Evolutionary conservation across 2,329 filamentous ascomycete genomes (phyloP).

Genomic region (Xylaria sp.): DNA sequence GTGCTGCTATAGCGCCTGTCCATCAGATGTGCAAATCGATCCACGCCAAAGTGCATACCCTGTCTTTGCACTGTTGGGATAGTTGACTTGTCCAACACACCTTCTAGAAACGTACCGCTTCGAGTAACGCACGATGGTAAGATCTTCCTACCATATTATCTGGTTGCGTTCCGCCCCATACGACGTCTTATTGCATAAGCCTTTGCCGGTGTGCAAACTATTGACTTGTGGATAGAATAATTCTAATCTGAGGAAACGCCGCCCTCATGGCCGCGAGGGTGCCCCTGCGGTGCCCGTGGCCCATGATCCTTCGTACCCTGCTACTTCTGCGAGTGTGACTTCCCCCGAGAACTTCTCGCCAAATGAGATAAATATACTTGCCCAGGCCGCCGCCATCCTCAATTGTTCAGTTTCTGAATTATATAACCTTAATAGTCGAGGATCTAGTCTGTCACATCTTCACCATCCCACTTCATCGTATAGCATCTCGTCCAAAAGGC

Average conservation of each 20-base stretch:
- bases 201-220: constrained; percentile 45
- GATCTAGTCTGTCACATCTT: constrained; percentile 46
- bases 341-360: constrained; percentile 41
- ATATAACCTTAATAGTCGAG: constrained; percentile 48
- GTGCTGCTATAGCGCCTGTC: constrained; percentile 39
- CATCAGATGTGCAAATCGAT: constrained; percentile 44
- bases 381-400: constrained; percentile 50
- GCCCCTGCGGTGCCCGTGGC: constrained; percentile 51
- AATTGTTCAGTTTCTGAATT: constrained; percentile 47
- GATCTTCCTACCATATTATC: constrained; percentile 48
- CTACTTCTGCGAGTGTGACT: constrained; percentile 43
- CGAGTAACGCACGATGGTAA: constrained; percentile 50
- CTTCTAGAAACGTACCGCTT: constrained; percentile 44
- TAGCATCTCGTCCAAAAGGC: constrained; percentile 36
- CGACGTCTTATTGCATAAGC: constrained; percentile 50
- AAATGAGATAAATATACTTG: constrained; percentile 50
- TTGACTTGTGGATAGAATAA: constrained; percentile 52
- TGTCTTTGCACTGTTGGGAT: constrained; percentile 44
- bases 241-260: constrained; percentile 57
- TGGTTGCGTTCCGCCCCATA: constrained; percentile 40
- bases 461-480: constrained; percentile 38
- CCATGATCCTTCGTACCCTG: constrained; percentile 48
- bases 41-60: constrained; percentile 46
- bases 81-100: constrained; percentile 50
- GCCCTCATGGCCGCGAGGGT: constrained; percentile 55